Evolutionary conservation across 2,329 filamentous ascomycete species (phyloP), one percentile per base, ranked within the genome.

Genomic region (Fusarium avenaceum): DNA sequence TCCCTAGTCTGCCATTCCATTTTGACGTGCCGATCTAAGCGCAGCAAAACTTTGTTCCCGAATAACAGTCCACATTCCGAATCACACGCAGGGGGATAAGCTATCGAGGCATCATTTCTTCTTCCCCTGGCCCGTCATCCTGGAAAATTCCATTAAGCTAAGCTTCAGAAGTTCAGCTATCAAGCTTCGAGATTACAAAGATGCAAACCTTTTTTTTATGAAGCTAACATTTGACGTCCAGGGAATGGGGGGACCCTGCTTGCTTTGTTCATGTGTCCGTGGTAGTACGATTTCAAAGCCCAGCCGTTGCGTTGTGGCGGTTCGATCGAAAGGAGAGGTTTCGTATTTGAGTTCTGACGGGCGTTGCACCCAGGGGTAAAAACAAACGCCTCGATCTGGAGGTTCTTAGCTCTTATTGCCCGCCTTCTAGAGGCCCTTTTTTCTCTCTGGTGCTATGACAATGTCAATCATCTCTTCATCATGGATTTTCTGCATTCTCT

Each of bases 401-500:
- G 49, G 28, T 32, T 51, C 40, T 39, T 32, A 33, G 30, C 13
- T 38, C 35, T 38, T 38, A n/a, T n/a, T 38, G 35, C 4, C n/a
- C 35, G 4, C 35, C 15, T 38, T 38, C 17, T 38, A 35, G 35
- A 38, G 17, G 35, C 15, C 10, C 3, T 30, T 30, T 40, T 46
- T 40, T 10, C 14, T 24, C 39, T 9, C 33, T 9, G 28, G 15
- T 8, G 6, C 11, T 49, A 32, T 28, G 15, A 22, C 32, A 28
- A 42, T 50, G 49, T 39, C 39, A 55, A 45, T 20, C 38, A 20
- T 50, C 24, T 19, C 14, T 28, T 46, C 42, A 63, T 13, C 42
- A 77, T 77, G 75, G 70, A 76, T 6, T 65, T 77, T 11, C 51
- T 51, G 20, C 66, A 72, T 3, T 67, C 64, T 19, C 45, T 77